These are phyloP conservation scores for Ammopiptanthus mongolicus DNA, from an alignment of 306 rosid species.

Conservation along the genomic window DNA sequence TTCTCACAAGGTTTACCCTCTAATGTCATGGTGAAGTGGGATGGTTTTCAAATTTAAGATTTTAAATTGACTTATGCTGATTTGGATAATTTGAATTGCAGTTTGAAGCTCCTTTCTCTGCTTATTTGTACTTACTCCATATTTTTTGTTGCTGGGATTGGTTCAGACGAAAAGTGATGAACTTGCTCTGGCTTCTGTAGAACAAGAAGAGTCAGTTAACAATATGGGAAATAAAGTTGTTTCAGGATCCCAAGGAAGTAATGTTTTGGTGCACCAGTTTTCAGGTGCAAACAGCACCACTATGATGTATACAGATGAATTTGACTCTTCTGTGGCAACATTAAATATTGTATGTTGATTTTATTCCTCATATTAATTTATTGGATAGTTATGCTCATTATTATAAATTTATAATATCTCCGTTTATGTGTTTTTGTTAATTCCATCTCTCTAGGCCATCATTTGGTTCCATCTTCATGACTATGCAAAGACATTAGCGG, in stretches of 20 bases:
- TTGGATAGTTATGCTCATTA: background rate
- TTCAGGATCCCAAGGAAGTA: constrained; percentile 65
- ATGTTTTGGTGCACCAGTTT: constrained; percentile 34
- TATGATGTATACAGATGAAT: constrained; percentile 61
- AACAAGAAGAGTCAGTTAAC: constrained; percentile 55
- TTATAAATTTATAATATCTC: constrained; percentile 6
- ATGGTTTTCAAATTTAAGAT: background rate
- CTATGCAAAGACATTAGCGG: constrained; percentile 66
- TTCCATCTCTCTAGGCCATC: constrained; percentile 52
- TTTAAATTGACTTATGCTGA: constrained; percentile 18
- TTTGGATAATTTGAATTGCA: constrained; percentile 15
- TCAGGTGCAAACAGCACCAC: constrained; percentile 46
- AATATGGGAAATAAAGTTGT: constrained; percentile 54
- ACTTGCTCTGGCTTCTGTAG: constrained; percentile 60
- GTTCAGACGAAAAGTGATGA: constrained; percentile 68
- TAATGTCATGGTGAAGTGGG: background rate
- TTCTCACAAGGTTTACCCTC: background rate
- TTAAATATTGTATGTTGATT: constrained; percentile 49
- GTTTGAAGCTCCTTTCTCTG: constrained; percentile 3
- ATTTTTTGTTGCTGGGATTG: constrained; percentile 25
- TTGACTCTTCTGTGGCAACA: constrained; percentile 66
- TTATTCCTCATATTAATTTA: background rate
- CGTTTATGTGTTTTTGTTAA: constrained; percentile 4
- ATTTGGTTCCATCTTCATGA: constrained; percentile 94
- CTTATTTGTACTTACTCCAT: constrained; percentile 19